Base-by-base conservation (phyloP, 768 basidiomycete genomes). In the Boletus pseudo-olivaceus region DNA sequence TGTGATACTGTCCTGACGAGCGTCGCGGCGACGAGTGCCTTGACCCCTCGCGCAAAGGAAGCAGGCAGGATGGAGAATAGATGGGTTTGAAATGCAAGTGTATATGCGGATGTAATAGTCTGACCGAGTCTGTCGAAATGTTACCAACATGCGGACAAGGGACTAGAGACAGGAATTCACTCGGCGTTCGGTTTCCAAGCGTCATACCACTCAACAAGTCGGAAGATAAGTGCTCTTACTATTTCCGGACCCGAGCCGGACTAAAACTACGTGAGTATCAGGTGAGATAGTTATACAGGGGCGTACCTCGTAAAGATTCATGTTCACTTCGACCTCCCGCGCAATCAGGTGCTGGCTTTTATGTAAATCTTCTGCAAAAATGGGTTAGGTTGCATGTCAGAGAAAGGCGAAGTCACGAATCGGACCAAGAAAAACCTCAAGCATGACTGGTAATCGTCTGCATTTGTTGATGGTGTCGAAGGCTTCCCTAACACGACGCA, bases 381-480 rank as follows among this genome's bases (percentile, higher is more conserved):
- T 7, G 4, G 15, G 12, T 53, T 27, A 55, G 48, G 41, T 32
- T 34, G 23, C 4, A 39, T 39, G 29, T 11, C 30, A 47, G 23
- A 27, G 11, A 30, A 46, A 35, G 19, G 50, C 11, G 19, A 23
- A 33, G 23, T 12, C 7, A 39, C 37, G 5, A 42, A 49, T 53
- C 82, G 49, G 49, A 88, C 89, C 85, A 27, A 90, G 77, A 63
- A 88, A 90, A 11, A 78, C 79, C 62, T 92, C 89, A 23, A 90
- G 69, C 53, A 90, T 72, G 46, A 80, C 78, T 10, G 84, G 80
- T 17, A 90, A 68, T 68, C 82, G 79, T 57, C 82, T 78, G 47
- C 79, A 78, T 56, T 78, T 77, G 55, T 79, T 81, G 33, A 91
- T 73, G 7, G 79, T 59, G 35, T 78, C 80, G 58, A 90, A 82